These are phyloP conservation scores for Suhomyces coccinellae DNA, from an alignment of 1,139 yeast species.

Conservation along the genomic window DNA sequence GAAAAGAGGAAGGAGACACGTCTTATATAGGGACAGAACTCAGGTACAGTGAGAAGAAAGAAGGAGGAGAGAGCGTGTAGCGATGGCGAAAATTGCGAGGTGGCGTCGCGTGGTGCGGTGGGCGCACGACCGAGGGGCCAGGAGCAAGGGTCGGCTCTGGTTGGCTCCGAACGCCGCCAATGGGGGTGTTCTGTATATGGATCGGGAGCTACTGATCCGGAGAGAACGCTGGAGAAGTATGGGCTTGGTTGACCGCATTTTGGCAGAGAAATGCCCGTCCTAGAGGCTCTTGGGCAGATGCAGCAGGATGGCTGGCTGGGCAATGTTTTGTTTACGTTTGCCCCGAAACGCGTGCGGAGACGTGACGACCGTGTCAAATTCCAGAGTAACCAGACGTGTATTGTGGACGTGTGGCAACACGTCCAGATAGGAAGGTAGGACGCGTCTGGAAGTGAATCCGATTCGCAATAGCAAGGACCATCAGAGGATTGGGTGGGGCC, in stretches of 20 bases:
- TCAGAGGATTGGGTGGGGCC: no score
- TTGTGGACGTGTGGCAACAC: slow-evolving; percentile 5
- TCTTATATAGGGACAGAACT: slow-evolving; percentile 5
- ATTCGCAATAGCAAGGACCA: slow-evolving; percentile 5
- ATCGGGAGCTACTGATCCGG: slow-evolving; percentile 2
- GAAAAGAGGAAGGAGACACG: slow-evolving; percentile 1
- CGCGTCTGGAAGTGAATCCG: slow-evolving; percentile 2
- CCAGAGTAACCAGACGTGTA: slow-evolving; percentile 11
- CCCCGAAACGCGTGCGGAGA: slow-evolving; percentile 8
- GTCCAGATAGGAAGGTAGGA: slow-evolving; percentile 4
- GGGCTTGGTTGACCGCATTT: not conserved
- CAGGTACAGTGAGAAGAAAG: slow-evolving; percentile 4
- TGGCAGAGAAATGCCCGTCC: not conserved
- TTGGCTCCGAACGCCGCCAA: not conserved
- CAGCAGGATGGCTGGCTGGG: slow-evolving; percentile 5
- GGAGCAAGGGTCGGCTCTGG: not conserved
- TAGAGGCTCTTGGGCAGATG: no score
- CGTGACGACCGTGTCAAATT: not conserved
- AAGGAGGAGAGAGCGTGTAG: slow-evolving; percentile 1
- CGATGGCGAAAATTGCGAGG: slow-evolving; percentile 4
- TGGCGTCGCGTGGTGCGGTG: slow-evolving; percentile 6
- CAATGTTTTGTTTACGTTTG: slow-evolving; percentile 5
- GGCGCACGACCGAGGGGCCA: slow-evolving; percentile 2
- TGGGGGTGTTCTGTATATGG: not conserved
- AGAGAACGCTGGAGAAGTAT: not conserved